Evolutionary conservation across 1,139 yeast species (phyloP).

Genomic region (Suhomyces wounanorum): DNA sequence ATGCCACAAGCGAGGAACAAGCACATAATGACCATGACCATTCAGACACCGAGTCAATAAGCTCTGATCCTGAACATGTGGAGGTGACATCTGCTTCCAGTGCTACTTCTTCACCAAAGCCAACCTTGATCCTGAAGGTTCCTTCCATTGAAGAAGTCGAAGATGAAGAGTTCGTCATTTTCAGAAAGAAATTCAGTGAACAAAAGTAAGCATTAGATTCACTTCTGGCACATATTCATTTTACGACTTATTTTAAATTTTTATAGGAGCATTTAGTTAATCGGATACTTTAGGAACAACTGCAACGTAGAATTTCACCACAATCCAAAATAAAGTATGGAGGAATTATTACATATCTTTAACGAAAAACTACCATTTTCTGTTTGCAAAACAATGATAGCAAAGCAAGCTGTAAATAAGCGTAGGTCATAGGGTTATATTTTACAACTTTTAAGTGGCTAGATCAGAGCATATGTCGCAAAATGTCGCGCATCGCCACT

Average conservation of each 20-base stretch:
- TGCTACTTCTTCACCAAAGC: slow-evolving; percentile 11
- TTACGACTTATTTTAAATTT: no score
- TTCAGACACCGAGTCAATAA: slow-evolving; percentile 26
- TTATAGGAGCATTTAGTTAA: no score
- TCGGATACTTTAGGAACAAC: no score
- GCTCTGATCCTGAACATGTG: slow-evolving; percentile 25
- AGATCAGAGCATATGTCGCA: neutral
- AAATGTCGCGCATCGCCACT: neutral
- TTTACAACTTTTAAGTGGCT: no score
- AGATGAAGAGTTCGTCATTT: slow-evolving; percentile 47
- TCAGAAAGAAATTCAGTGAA: slow-evolving; percentile 41
- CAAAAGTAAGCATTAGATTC: neutral
- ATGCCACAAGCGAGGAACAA: neutral
- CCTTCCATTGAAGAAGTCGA: slow-evolving; percentile 47
- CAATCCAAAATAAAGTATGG: no score
- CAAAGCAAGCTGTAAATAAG: no score
- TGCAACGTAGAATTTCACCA: no score
- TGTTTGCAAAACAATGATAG: no score
- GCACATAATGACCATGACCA: slow-evolving; percentile 2
- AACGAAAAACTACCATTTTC: no score
- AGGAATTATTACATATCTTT: no score
- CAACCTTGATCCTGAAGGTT: slow-evolving; percentile 17
- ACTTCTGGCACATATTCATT: no score
- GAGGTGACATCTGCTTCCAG: slow-evolving; percentile 18
- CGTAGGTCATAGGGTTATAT: no score